phyloP scores from a whole-genome alignment of 345 rosid genomes.

The Conringia planisiliqua region DNA sequence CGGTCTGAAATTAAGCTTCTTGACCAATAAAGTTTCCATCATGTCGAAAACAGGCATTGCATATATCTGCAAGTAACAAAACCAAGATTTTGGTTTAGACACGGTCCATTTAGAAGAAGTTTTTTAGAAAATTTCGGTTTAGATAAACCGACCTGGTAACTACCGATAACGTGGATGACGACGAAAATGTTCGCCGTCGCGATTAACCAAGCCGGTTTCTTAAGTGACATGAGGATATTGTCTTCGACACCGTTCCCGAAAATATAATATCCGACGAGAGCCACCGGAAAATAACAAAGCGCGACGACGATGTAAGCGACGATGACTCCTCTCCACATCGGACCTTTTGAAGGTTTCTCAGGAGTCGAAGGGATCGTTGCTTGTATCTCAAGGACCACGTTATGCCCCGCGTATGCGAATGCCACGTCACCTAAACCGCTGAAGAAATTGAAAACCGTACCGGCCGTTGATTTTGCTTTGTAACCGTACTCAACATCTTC shows the following conservation, averaged over 20 bases:
- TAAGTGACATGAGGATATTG: constrained; percentile 60
- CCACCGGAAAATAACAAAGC: constrained; percentile 79
- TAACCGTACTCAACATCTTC: constrained; percentile 46
- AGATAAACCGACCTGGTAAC: constrained; percentile 57
- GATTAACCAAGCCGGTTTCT: constrained; percentile 74
- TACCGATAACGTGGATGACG: constrained; percentile 75
- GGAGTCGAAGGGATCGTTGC: constrained; percentile 88
- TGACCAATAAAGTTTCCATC: constrained; percentile 66
- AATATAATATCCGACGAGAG: constrained; percentile 58
- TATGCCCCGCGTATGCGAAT: constrained; percentile 81
- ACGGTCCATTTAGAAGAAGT: too few relatives aligned
- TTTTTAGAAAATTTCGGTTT: not conserved
- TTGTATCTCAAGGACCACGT: constrained; percentile 83
- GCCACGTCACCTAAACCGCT: constrained; percentile 81
- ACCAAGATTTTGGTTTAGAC: not conserved
- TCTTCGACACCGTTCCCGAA: constrained; percentile 61
- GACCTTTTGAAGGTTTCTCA: constrained; percentile 80
- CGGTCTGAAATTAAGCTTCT: constrained; percentile 53
- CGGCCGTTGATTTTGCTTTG: constrained; percentile 41
- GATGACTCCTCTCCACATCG: constrained; percentile 84
- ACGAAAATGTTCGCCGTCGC: constrained; percentile 62
- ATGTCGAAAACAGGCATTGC: constrained; percentile 87
- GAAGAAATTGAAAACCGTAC: constrained; percentile 58
- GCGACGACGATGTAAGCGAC: constrained; percentile 71
- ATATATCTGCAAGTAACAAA: constrained; percentile 45